Conservation (phyloP, 108 stramenopile genomes). For the Aurantiochytrium sp. region DNA sequence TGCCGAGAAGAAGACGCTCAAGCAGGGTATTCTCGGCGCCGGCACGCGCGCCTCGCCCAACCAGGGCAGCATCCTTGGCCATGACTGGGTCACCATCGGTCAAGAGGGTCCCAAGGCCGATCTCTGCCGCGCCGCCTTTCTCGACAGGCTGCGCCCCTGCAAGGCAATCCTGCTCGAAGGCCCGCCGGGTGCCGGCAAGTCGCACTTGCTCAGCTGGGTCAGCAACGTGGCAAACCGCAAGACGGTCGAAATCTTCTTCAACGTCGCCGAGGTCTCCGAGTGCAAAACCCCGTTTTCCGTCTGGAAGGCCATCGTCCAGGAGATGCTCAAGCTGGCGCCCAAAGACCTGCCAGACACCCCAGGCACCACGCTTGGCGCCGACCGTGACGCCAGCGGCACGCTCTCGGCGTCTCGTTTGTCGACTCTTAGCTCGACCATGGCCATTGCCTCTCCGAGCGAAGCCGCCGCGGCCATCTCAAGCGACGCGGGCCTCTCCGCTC, state of each 20-base stretch:
- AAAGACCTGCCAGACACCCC: not conserved
- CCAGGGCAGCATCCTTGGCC: not conserved
- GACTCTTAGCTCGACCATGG: no score
- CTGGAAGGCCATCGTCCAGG: not conserved
- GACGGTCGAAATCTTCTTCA: not conserved
- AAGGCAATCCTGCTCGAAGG: not conserved
- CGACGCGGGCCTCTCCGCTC: no score
- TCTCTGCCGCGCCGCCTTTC: not conserved
- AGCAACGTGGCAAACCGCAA: not conserved
- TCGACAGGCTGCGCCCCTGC: not conserved
- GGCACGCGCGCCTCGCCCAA: not conserved
- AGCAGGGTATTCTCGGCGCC: not conserved
- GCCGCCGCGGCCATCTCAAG: no score
- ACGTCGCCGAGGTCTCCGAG: not conserved
- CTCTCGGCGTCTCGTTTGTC: not conserved
- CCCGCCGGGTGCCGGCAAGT: not conserved
- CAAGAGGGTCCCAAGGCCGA: not conserved
- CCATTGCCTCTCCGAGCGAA: no score
- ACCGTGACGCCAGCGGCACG: not conserved
- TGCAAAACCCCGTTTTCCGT: constrained; percentile 3
- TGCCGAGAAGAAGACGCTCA: not conserved
- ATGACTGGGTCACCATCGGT: not conserved
- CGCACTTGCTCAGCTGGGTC: not conserved
- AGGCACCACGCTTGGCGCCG: not conserved
- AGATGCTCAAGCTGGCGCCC: not conserved